phyloP scores from a whole-genome alignment of 2,329 filamentous ascomycete genomes.

The Colletotrichum spinosum region DNA sequence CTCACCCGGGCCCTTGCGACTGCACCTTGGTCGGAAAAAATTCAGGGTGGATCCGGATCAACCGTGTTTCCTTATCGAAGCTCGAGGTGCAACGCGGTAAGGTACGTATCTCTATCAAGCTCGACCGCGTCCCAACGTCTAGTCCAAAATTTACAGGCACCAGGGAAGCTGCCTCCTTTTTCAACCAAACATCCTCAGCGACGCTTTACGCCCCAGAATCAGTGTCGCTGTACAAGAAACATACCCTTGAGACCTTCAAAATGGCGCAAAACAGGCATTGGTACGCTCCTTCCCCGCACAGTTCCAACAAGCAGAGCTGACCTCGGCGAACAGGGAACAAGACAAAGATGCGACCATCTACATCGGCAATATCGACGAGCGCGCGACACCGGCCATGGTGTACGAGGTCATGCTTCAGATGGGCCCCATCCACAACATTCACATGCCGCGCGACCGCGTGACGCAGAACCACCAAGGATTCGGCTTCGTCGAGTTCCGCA shows the following conservation, averaged over 20 bases:
- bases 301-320: constrained; percentile 36
- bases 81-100: constrained; percentile 5
- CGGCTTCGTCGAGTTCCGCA: constrained; percentile 98
- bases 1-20: neutral
- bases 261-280: constrained; percentile 82
- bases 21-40: constrained; percentile 33
- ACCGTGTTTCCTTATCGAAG: constrained; percentile 31
- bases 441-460: constrained; percentile 97
- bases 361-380: constrained; percentile 98
- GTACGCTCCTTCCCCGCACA: constrained; percentile 55
- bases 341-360: constrained; percentile 99
- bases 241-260: constrained; percentile 41
- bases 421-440: constrained; percentile 96
- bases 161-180: neutral
- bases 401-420: constrained; percentile 99
- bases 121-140: constrained; percentile 25
- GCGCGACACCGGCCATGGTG: constrained; percentile 87
- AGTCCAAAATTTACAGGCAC: constrained; percentile 33
- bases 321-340: constrained; percentile 78
- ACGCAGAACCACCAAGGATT: constrained; percentile 97
- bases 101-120: constrained; percentile 30
- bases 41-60: constrained; percentile 32
- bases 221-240: neutral
- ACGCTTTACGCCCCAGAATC: neutral
- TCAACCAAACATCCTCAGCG: neutral